Evolutionary conservation across 2,329 filamentous ascomycete genomes (phyloP).

Genomic region (Fusarium sp.): DNA sequence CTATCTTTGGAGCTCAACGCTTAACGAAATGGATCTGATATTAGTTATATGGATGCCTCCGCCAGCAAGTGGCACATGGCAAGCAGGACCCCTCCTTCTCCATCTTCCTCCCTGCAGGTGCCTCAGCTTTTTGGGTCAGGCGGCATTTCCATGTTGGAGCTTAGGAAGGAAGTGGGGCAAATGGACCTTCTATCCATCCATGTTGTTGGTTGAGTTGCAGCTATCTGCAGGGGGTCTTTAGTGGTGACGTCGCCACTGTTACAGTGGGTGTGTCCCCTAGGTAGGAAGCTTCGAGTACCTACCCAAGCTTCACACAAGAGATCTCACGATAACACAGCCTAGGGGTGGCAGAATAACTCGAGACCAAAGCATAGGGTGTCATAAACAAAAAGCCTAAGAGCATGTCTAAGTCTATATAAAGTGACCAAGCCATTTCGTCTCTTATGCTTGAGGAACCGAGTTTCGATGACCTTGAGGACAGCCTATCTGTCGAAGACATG

Average conservation of each 20-base stretch:
- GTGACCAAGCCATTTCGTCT: too few relatives aligned
- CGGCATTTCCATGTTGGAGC: slow-evolving; percentile 20
- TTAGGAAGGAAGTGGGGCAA: slow-evolving; percentile 18
- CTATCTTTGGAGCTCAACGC: background rate
- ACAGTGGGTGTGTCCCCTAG: background rate
- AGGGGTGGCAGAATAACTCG: too few relatives aligned
- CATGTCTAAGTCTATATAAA: too few relatives aligned
- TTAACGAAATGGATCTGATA: background rate
- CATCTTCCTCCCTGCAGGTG: slow-evolving; percentile 21
- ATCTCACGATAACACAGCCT: background rate
- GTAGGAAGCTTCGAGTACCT: background rate
- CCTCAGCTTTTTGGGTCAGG: slow-evolving; percentile 41
- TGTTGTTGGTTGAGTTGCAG: slow-evolving; percentile 6
- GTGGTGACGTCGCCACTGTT: slow-evolving; percentile 29
- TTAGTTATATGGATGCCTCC: slow-evolving; percentile 1
- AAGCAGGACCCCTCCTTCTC: slow-evolving; percentile 40
- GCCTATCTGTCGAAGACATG: background rate
- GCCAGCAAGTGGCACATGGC: slow-evolving; percentile 8
- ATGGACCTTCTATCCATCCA: background rate
- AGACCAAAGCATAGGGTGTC: too few relatives aligned
- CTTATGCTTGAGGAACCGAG: too few relatives aligned
- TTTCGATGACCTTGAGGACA: too few relatives aligned
- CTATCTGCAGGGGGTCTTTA: slow-evolving; percentile 4
- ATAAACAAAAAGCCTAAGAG: too few relatives aligned
- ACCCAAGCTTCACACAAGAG: slow-evolving; percentile 1